Percentiles rank a stretch among this genome's conserved stretches.
Evolutionary conservation across 495 filamentous ascomycete genomes (phyloP).

Genomic region (Xylaria telfairii): DNA sequence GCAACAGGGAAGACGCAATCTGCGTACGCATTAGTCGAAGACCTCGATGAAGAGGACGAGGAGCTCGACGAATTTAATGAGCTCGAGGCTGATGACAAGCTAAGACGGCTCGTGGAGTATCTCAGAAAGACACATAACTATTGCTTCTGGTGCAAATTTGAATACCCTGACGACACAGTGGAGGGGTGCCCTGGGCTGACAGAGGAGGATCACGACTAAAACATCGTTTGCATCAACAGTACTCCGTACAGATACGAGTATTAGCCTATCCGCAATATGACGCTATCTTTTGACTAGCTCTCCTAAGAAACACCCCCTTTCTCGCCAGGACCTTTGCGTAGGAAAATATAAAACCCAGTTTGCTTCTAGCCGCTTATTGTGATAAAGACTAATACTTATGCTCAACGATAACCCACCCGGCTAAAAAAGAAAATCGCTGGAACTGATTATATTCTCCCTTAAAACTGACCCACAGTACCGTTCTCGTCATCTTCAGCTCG

Average conservation of each 20-base stretch:
- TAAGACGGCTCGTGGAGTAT: slow-evolving; percentile 68
- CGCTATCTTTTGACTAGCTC: not conserved
- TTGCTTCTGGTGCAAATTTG: slow-evolving; percentile 96
- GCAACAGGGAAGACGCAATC: slow-evolving; percentile 50
- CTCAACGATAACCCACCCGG: not conserved
- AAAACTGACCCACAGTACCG: not conserved
- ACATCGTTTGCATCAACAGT: not conserved
- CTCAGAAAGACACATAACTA: slow-evolving; percentile 76
- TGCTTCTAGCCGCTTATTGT: not conserved
- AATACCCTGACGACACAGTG: slow-evolving; percentile 72
- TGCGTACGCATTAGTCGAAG: slow-evolving; percentile 62
- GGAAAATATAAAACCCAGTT: not conserved
- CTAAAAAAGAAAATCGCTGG: not conserved
- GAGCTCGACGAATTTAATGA: slow-evolving; percentile 86
- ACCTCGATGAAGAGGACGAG: slow-evolving; percentile 80
- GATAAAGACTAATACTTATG: not conserved
- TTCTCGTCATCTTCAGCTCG: not conserved
- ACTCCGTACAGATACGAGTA: not conserved
- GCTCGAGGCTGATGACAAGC: slow-evolving; percentile 65
- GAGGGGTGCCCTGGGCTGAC: slow-evolving; percentile 88
- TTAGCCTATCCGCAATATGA: slow-evolving; percentile 1
- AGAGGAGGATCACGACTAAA: slow-evolving; percentile 90
- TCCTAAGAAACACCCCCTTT: too few species aligned
- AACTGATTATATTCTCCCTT: not conserved
- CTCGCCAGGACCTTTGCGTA: not conserved